A percentile compares a stretch with the other conserved stretches of the same genome.
phyloP scores from a whole-genome alignment of 140 eudicot genomes.

The Erigeron philadelphicus region DNA sequence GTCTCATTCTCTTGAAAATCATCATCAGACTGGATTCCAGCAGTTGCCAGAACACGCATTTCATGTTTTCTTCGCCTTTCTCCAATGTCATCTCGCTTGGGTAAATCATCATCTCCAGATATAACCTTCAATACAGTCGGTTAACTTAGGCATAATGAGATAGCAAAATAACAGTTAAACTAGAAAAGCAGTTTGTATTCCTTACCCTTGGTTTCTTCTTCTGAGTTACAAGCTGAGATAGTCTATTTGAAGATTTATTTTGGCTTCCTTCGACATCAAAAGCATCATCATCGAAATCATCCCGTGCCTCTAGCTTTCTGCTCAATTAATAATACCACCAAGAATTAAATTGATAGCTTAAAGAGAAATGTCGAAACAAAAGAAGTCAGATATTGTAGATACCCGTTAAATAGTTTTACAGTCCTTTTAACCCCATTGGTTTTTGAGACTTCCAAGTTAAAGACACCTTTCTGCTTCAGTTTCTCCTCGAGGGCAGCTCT shows the following conservation, averaged over 20 bases:
- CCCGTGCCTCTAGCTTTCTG: constrained; percentile 74
- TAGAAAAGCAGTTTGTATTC: neutral
- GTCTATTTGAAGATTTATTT: constrained; percentile 24
- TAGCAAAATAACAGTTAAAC: neutral
- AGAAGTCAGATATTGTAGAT: neutral
- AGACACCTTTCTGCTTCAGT: constrained; percentile 70
- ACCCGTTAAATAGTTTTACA: constrained; percentile 57
- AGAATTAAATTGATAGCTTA: neutral
- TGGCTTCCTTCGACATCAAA: constrained; percentile 35
- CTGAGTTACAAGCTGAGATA: constrained; percentile 48
- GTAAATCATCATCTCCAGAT: constrained; percentile 95
- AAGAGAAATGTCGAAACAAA: neutral
- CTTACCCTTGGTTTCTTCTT: constrained; percentile 51
- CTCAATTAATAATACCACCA: constrained; percentile 19
- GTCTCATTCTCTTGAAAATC: constrained; percentile 35
- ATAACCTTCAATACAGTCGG: constrained; percentile 36
- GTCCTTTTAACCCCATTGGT: constrained; percentile 33
- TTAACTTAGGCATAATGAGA: neutral
- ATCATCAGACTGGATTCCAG: constrained; percentile 59
- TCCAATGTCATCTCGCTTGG: constrained; percentile 83
- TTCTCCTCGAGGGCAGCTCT: constrained; percentile 93
- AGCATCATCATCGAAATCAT: constrained; percentile 74
- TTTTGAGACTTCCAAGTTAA: constrained; percentile 44
- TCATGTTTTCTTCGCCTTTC: constrained; percentile 93
- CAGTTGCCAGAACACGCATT: constrained; percentile 65